Evolutionary conservation across 192 early-diverging fungal species (phyloP), one percentile per base, ranked within the genome.

Genomic region (Cladochytrium replicatum): DNA sequence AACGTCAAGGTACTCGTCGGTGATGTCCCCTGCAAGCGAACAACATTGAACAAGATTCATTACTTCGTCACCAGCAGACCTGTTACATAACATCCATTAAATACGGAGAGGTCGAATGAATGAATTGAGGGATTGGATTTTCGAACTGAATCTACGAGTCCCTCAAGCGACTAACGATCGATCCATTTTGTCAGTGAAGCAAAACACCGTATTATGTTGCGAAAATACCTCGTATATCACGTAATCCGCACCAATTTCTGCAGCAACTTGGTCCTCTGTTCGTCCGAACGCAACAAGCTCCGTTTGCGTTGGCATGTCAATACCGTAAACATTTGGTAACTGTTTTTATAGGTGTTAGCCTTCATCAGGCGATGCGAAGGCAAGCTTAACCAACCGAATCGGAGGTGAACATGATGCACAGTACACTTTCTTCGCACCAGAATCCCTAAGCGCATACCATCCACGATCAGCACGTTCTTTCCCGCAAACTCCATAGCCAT

Each of bases 301-400:
- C 34, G 72, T 64, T 19, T 83, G 79, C 23, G 89, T 87, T 21
- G 97, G 97, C 94, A 99, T 99, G 59, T 99, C 93, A 67, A 99
- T 99, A 54, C 97, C 97, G 63, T 99, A 99, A 29, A 97, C 97
- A 69, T 99, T 99, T 48, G 93, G 93, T 73, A 75, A 93, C n/a
- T n/a, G n/a, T n/a, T n/a, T 28, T 77, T 76, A 39, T 9, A n/a
- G n/a, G 19, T 22, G 21, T n/a, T 0, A 43, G 28, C 6, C 30
- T 17, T 19, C 8, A 2, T 17, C 13, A 19, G n/a, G n/a, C n/a
- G n/a, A n/a, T n/a, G n/a, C n/a, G n/a, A n/a, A 13, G 3, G 46
- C 3, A 64, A 58, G 29, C 13, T 74, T 26, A n/a, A 45, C 26
- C 13, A 43, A 64, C 74, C 90, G 78, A 44, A 99, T 87, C 44